Base-by-base conservation (phyloP, 148 eudicot genomes). In the Spergularia bocconei region DNA sequence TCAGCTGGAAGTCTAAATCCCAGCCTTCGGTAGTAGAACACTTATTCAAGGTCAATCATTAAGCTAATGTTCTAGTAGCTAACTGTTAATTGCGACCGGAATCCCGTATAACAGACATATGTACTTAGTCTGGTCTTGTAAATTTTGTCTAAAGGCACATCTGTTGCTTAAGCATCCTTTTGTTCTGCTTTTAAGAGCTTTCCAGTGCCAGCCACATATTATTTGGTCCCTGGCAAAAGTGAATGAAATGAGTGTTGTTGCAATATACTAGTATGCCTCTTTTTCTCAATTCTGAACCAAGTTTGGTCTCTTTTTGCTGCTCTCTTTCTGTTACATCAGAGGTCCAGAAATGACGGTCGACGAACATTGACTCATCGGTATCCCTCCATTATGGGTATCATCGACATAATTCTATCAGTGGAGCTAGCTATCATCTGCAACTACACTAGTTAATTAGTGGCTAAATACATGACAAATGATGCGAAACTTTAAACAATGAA, bases 1-100 rank as follows among this genome's bases (percentile, higher is more conserved):
- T 84, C 75, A 81, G 87, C 64, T 84, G 91, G 79, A 87, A 80
- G 54, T 29, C 80, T 79, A 16, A 83, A 86, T 13, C 70, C 85
- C 33, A 74, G 74, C 19, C 79, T 81, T 69, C 75, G 84, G 60
- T 14, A 85, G 75, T 80, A 78, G 75, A 58, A 47, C 48, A 51
- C 64, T 51, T 33, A 58, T 47, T 15, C 63, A 14, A 74, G 38
- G 61, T n/a, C 38, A 6, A n/a, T 48, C n/a, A 21, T 53, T 61
- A 63, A 82, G 72, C 60, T 76, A 39, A 58, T 80, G 76, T 65
- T 72, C 53, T 52, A 69, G 80, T 81, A 58, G 68, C 59, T 63
- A 17, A 74, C 60, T 79, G 70, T 60, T 59, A 53, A 60, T 51
- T 70, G 73, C 58, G 67, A 38, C 17, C 21, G 12, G 48, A 44